phyloP scores from a whole-genome alignment of 2,329 filamentous ascomycete species.

The Microsporum canis region DNA sequence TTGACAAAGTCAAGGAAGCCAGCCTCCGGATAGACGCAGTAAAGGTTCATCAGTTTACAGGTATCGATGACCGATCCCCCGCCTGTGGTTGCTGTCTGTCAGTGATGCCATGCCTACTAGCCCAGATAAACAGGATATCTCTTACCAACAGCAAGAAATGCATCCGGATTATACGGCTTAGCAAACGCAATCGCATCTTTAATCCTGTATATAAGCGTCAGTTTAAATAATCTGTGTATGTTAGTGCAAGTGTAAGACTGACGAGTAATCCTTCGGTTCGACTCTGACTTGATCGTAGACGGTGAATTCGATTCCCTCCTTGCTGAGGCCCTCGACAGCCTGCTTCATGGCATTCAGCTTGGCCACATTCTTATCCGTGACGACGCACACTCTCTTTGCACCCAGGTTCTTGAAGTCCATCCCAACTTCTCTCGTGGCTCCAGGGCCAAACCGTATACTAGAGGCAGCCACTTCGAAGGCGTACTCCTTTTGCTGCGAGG shows the following conservation, averaged over 20 bases:
- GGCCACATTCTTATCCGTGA: slow-evolving; percentile 74
- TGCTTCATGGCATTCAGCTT: slow-evolving; percentile 83
- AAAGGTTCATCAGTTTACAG: slow-evolving; percentile 96
- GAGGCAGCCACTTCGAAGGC: slow-evolving; percentile 98
- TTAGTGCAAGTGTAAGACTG: slow-evolving; percentile 25
- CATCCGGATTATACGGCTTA: slow-evolving; percentile 70
- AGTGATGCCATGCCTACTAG: slow-evolving; percentile 2
- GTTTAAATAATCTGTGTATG: not conserved
- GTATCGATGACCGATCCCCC: slow-evolving; percentile 96
- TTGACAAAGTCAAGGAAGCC: slow-evolving; percentile 98
- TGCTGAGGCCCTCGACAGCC: slow-evolving; percentile 65
- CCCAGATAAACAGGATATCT: slow-evolving; percentile 9
- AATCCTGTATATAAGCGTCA: slow-evolving; percentile 43
- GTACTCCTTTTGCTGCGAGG: slow-evolving; percentile 74
- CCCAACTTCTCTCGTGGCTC: slow-evolving; percentile 87
- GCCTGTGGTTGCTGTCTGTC: slow-evolving; percentile 22
- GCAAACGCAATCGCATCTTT: slow-evolving; percentile 81
- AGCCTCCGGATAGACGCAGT: slow-evolving; percentile 78
- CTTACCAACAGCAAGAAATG: slow-evolving; percentile 75
- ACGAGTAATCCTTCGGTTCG: slow-evolving; percentile 92
- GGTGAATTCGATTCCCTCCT: slow-evolving; percentile 67
- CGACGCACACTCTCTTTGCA: slow-evolving; percentile 75
- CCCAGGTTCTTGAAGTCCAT: slow-evolving; percentile 96
- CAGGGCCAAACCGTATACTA: slow-evolving; percentile 85
- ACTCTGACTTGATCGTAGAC: slow-evolving; percentile 72